Evolutionary conservation across 2,329 filamentous ascomycete species (phyloP).

Genomic region (Scedosporium boydii): DNA sequence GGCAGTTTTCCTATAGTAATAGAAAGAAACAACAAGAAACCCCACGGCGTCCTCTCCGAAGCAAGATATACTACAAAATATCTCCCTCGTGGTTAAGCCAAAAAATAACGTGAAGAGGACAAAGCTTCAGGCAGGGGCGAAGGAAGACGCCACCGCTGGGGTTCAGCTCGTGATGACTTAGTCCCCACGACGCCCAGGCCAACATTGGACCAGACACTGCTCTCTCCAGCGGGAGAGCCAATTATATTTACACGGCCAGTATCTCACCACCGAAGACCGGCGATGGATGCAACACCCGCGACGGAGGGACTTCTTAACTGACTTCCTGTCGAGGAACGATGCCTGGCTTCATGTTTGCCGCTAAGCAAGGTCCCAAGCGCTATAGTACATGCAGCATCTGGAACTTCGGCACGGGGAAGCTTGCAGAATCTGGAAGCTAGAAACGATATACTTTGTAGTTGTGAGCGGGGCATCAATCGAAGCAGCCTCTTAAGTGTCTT

Average conservation of each 20-base stretch:
- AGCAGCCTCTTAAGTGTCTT: background rate
- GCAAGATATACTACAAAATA: background rate
- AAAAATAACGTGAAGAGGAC: background rate
- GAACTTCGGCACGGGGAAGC: background rate
- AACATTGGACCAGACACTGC: background rate
- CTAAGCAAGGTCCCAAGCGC: background rate
- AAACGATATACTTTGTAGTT: background rate
- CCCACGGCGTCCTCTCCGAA: background rate
- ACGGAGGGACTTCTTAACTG: too few species aligned
- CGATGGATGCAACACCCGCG: too few species aligned
- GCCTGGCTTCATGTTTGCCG: background rate
- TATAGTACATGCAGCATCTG: background rate
- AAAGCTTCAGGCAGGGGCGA: background rate
- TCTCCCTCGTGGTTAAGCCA: background rate
- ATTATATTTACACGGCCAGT: too few species aligned
- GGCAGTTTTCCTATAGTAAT: background rate
- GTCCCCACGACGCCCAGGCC: background rate
- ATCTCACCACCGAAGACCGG: too few species aligned
- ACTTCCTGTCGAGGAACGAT: too few species aligned
- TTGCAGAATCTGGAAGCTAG: background rate
- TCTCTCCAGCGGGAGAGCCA: background rate
- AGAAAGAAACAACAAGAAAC: background rate
- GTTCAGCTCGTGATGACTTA: background rate
- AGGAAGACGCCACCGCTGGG: background rate
- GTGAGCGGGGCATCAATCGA: background rate